These are phyloP conservation scores for Blastomyces gilchristii DNA, from an alignment of 2,329 filamentous ascomycete genomes.

Conservation along the genomic window DNA sequence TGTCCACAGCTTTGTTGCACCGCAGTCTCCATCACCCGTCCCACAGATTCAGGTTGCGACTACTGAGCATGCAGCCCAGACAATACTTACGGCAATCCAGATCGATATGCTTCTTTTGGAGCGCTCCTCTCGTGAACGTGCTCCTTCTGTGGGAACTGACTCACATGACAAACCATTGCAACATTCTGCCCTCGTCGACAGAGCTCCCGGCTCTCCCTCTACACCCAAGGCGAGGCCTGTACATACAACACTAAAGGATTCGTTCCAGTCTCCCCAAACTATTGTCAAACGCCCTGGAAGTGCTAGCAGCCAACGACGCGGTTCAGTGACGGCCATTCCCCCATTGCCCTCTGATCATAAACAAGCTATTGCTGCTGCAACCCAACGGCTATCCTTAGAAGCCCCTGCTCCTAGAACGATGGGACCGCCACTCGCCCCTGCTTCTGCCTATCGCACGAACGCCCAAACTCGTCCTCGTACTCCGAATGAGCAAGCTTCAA, in stretches of 20 bases:
- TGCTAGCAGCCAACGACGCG: slow-evolving; percentile 54
- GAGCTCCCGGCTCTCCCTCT: slow-evolving; percentile 23
- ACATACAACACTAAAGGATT: slow-evolving; percentile 26
- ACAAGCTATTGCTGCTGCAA: slow-evolving; percentile 70
- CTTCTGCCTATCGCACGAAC: slow-evolving; percentile 56
- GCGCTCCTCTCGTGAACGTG: slow-evolving; percentile 31
- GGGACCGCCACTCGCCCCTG: slow-evolving; percentile 76
- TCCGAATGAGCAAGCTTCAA: slow-evolving; percentile 43
- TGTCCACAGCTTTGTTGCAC: slow-evolving; percentile 4
- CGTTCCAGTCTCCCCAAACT: slow-evolving; percentile 23
- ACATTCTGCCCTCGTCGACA: slow-evolving; percentile 16
- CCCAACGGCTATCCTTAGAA: slow-evolving; percentile 46
- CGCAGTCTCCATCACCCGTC: not conserved
- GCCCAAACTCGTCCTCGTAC: slow-evolving; percentile 48
- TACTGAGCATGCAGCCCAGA: slow-evolving; percentile 68
- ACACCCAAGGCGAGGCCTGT: slow-evolving; percentile 29
- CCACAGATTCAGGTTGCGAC: slow-evolving; percentile 34
- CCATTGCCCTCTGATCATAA: slow-evolving; percentile 75
- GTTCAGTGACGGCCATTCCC: slow-evolving; percentile 44
- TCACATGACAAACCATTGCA: not conserved
- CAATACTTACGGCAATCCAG: slow-evolving; percentile 66
- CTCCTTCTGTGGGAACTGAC: slow-evolving; percentile 20
- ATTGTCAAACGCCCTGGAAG: slow-evolving; percentile 56
- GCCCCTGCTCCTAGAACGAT: slow-evolving; percentile 44
- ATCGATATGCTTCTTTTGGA: slow-evolving; percentile 65